Percentiles rank a stretch among this genome's conserved stretches.
These are phyloP conservation scores for Ogataea hybrid DNA, from an alignment of 1,139 yeast genomes.

Conservation along the genomic window DNA sequence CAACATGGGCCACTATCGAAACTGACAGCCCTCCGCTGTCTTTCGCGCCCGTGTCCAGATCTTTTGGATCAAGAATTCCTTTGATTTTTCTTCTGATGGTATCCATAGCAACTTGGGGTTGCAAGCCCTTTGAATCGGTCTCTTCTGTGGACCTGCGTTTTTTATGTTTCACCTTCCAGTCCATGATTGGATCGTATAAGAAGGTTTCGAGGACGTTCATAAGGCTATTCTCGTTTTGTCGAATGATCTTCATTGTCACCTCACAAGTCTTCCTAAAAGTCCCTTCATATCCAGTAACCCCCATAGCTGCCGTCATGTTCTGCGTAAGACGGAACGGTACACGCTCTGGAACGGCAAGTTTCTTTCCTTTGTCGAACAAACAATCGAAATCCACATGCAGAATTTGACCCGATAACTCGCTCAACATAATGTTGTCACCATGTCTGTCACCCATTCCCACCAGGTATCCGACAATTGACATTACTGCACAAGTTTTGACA, in stretches of 20 bases:
- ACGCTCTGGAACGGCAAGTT: slow-evolving; percentile 77
- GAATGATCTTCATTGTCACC: slow-evolving; percentile 68
- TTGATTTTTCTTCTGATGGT: slow-evolving; percentile 77
- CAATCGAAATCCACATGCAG: slow-evolving; percentile 97
- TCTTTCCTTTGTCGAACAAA: slow-evolving; percentile 73
- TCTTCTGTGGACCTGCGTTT: slow-evolving; percentile 23
- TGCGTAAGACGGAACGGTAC: slow-evolving; percentile 93
- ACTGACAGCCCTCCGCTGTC: slow-evolving; percentile 63
- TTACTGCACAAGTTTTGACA: slow-evolving; percentile 84
- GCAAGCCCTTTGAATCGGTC: slow-evolving; percentile 18
- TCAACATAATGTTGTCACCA: slow-evolving; percentile 82
- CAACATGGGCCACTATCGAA: slow-evolving; percentile 92
- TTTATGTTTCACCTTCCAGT: slow-evolving; percentile 45
- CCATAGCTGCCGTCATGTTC: slow-evolving; percentile 89
- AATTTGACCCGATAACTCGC: slow-evolving; percentile 72
- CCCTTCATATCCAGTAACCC: slow-evolving; percentile 89
- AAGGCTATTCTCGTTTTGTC: slow-evolving; percentile 81
- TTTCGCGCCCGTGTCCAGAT: slow-evolving; percentile 32
- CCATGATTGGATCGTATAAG: slow-evolving; percentile 86
- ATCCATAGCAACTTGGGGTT: slow-evolving; percentile 67
- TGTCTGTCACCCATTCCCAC: slow-evolving; percentile 94
- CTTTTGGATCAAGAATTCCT: slow-evolving; percentile 78
- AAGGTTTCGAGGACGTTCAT: slow-evolving; percentile 93
- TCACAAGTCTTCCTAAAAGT: slow-evolving; percentile 84
- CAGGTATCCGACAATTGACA: slow-evolving; percentile 96